These are phyloP conservation scores for Chrysoporthe cubensis DNA, from an alignment of 2,329 filamentous ascomycete genomes.

Conservation along the genomic window DNA sequence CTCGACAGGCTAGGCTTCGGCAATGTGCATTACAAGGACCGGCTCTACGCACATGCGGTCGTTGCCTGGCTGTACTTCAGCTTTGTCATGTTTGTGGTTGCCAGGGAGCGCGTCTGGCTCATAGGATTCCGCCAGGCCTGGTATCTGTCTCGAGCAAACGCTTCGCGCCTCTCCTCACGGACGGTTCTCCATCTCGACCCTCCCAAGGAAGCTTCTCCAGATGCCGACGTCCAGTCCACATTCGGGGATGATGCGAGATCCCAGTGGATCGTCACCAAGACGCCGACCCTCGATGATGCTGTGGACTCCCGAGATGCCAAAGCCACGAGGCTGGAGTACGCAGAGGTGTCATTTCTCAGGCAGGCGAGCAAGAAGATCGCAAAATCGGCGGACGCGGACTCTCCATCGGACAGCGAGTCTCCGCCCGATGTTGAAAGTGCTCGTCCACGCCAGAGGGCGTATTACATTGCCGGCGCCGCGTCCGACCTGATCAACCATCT, in stretches of 20 bases:
- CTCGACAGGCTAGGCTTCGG: constrained; percentile 65
- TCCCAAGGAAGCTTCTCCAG: constrained; percentile 74
- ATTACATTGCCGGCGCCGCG: constrained; percentile 19
- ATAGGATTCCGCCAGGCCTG: constrained; percentile 95
- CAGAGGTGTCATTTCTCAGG: constrained; percentile 51
- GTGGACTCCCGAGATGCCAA: constrained; percentile 74
- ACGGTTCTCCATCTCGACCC: constrained; percentile 94
- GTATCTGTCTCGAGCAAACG: constrained; percentile 81
- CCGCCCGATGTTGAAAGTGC: constrained; percentile 22
- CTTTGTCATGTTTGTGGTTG: constrained; percentile 88
- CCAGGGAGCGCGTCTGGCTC: constrained; percentile 88
- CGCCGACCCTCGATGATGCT: constrained; percentile 73
- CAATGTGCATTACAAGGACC: constrained; percentile 60
- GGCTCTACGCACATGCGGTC: constrained; percentile 79
- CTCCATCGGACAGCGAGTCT: background rate
- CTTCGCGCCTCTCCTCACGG: constrained; percentile 82
- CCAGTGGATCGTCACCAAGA: constrained; percentile 81
- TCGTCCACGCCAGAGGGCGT: constrained; percentile 24
- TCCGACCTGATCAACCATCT: constrained; percentile 26
- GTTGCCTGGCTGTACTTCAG: constrained; percentile 83
- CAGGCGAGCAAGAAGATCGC: constrained; percentile 67
- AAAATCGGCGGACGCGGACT: constrained; percentile 42
- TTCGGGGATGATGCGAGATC: constrained; percentile 81
- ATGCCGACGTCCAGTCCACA: constrained; percentile 72
- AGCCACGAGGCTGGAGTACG: constrained; percentile 28